Percentiles rank a stretch among this genome's conserved stretches.
phyloP scores from a whole-genome alignment of 306 rosid species.

The Fragaria iinumae region DNA sequence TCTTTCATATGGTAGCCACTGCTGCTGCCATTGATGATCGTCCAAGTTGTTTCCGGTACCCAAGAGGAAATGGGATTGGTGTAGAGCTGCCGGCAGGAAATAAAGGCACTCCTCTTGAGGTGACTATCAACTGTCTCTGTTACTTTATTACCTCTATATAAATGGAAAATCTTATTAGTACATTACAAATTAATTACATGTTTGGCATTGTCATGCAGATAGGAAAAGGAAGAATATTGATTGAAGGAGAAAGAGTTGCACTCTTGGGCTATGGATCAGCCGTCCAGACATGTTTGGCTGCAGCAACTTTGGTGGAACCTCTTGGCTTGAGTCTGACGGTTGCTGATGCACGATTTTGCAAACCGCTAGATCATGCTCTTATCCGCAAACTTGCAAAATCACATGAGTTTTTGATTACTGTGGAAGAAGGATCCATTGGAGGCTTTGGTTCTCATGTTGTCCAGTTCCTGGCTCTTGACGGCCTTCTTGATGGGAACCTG shows the following conservation, averaged over 20 bases:
- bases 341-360: slow-evolving; percentile 89
- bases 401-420: slow-evolving; percentile 76
- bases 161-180: not conserved
- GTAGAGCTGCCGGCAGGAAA: slow-evolving; percentile 68
- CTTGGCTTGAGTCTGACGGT: slow-evolving; percentile 60
- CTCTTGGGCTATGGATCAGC: slow-evolving; percentile 81
- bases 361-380: slow-evolving; percentile 73
- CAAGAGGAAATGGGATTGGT: slow-evolving; percentile 92
- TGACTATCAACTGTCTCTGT: slow-evolving; percentile 10
- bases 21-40: slow-evolving; percentile 86
- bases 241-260: slow-evolving; percentile 90
- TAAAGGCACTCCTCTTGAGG: slow-evolving; percentile 79
- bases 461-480: slow-evolving; percentile 95
- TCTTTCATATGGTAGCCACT: slow-evolving; percentile 95
- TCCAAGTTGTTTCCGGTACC: slow-evolving; percentile 94
- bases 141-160: not conserved
- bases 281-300: slow-evolving; percentile 74
- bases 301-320: slow-evolving; percentile 46
- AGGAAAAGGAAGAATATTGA: slow-evolving; percentile 70
- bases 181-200: slow-evolving; percentile 4
- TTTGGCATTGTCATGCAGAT: slow-evolving; percentile 38
- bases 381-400: slow-evolving; percentile 81
- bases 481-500: slow-evolving; percentile 81
- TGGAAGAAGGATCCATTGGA: slow-evolving; percentile 96
- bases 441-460: slow-evolving; percentile 97